Evolutionary conservation across 1,284 basidiomycete genomes (phyloP), one percentile per base, ranked within the genome.

Genomic region (Papiliotrema flavescens): DNA sequence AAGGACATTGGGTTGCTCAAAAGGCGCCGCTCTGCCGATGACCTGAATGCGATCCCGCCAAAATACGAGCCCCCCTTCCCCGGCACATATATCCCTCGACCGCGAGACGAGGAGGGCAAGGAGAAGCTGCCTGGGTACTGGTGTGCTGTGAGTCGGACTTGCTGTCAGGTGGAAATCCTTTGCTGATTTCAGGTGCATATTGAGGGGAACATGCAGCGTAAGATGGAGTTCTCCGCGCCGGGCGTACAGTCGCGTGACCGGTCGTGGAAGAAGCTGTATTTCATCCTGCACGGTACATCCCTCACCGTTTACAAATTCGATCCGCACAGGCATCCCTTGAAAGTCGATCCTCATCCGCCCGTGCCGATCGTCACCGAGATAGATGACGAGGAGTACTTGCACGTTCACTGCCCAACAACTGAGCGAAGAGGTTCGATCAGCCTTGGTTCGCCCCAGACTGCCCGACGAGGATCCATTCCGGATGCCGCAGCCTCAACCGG

Each of bases 271-370:
- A 81, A 89, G 49, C 84, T 87, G 57, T 83, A 95, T 67, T 90
- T 92, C 73, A 90, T 96, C 60, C 77, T 99, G 40, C 91, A 97
- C 69, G 96, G 95, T 39, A 98, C 95, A 5, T 81, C 82, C 60
- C 85, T 98, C 69, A 83, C 84, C 57, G 81, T 98, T 53, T 98
- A 93, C 80, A 84, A 85, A 65, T 85, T 84, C 55, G 80, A 81
- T 58, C 75, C 79, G 6, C 71, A 75, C 53, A 76, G 73, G 51
- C 71, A 77, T 59, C 76, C 76, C 3, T 65, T 80, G 47, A 71
- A 68, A 51, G 47, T 53, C 6, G 66, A 65, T 23, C 49, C 54
- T 36, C 55, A 51, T 17, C 43, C 55, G 2, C 68, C 70, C 35
- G 60, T 71, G 23, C 71, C 66, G 22, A 67, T 56, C 23, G 67